Evolutionary conservation across 768 basidiomycete genomes (phyloP).

Genomic region (Suillus discolor): DNA sequence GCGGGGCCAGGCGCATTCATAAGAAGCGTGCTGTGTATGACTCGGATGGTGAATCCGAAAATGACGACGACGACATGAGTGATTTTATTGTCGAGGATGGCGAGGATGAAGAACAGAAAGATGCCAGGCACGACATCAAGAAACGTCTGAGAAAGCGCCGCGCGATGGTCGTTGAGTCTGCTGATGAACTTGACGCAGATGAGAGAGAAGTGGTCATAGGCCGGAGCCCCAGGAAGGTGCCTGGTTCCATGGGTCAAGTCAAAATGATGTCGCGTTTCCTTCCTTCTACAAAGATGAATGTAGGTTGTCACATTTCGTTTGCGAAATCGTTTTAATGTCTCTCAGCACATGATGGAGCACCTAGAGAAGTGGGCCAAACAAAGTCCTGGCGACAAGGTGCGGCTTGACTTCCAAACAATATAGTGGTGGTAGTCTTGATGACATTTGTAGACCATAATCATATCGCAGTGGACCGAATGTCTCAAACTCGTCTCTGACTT

Average conservation of each 20-base stretch:
- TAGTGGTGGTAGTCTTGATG: conserved; percentile 4
- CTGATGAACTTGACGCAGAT: conserved; percentile 43
- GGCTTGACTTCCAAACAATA: conserved; percentile 5
- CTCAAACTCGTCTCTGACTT: conserved; percentile 66
- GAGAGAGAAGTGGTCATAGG: conserved; percentile 47
- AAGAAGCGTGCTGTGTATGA: conserved; percentile 28
- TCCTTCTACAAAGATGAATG: conserved; percentile 79
- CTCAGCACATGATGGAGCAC: conserved; percentile 61
- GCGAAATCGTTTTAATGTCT: not conserved
- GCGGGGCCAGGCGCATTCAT: conserved; percentile 26
- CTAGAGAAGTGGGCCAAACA: conserved; percentile 47
- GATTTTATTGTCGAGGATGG: conserved; percentile 57
- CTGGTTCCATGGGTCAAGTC: conserved; percentile 36
- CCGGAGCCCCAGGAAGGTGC: conserved; percentile 28
- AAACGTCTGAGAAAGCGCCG: conserved; percentile 40
- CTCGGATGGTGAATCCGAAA: conserved; percentile 24
- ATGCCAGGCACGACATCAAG: conserved; percentile 41
- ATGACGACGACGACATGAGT: conserved; percentile 44
- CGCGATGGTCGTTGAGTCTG: conserved; percentile 45
- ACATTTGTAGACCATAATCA: conserved; percentile 51
- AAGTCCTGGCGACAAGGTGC: conserved; percentile 63
- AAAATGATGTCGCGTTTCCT: conserved; percentile 56
- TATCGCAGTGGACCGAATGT: conserved; percentile 73
- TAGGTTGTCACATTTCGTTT: conserved; percentile 23
- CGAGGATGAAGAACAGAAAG: conserved; percentile 59